Evolutionary conservation across 345 rosid species (phyloP).

Genomic region (Gossypium sturtianum): DNA sequence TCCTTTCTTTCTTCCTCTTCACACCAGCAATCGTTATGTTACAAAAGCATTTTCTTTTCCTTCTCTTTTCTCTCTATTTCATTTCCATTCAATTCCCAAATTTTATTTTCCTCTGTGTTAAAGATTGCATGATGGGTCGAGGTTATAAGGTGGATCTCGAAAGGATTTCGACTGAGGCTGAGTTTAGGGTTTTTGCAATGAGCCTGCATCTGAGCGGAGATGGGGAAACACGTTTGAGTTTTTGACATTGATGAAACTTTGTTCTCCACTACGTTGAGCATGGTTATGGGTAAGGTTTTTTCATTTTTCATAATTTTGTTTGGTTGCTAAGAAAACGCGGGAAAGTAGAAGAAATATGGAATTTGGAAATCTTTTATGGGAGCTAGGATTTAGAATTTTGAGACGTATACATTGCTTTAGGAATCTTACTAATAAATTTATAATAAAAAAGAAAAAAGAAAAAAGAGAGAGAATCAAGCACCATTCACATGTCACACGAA

Average conservation of each 20-base stretch:
- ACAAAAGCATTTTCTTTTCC: neutral
- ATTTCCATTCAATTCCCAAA: neutral
- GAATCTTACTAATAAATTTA: neutral
- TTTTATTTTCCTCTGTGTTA: slow-evolving; percentile 24
- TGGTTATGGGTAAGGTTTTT: slow-evolving; percentile 52
- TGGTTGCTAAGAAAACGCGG: slow-evolving; percentile 12
- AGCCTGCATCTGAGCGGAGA: slow-evolving; percentile 45
- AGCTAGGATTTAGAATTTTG: neutral
- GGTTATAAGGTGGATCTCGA: slow-evolving; percentile 58
- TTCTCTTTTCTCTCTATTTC: neutral
- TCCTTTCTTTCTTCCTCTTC: neutral
- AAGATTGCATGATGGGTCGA: slow-evolving; percentile 53
- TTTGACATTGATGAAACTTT: slow-evolving; percentile 90
- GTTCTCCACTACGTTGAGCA: slow-evolving; percentile 74
- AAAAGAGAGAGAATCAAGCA: too few relatives aligned
- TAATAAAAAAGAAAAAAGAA: neutral
- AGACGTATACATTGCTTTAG: too few relatives aligned
- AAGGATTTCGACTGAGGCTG: slow-evolving; percentile 60
- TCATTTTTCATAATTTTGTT: neutral
- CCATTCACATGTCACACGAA: too few relatives aligned
- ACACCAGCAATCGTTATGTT: neutral
- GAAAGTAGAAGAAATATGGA: neutral
- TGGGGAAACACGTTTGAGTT: slow-evolving; percentile 73
- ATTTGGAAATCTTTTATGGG: neutral
- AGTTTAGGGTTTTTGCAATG: slow-evolving; percentile 34